Conservation (phyloP, 306 rosid genomes). For the Urtica urens region DNA sequence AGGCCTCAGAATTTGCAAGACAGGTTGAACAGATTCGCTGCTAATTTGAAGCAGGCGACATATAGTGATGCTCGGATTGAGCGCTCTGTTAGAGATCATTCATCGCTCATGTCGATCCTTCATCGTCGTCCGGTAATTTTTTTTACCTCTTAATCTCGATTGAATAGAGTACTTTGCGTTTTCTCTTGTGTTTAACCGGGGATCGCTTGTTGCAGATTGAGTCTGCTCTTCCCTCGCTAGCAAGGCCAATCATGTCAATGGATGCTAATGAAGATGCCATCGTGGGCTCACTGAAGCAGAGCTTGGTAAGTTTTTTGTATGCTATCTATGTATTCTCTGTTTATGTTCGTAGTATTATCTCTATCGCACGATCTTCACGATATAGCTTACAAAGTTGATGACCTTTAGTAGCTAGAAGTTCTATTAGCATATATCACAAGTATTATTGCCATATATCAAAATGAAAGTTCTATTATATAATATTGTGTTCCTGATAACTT, state of each 20-base stretch:
- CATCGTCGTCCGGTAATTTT: conserved; percentile 72
- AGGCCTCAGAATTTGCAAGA: conserved; percentile 98
- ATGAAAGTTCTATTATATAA: no score
- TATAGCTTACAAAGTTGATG: no score
- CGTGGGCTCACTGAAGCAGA: conserved; percentile 83
- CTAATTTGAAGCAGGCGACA: conserved; percentile 92
- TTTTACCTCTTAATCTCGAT: no score
- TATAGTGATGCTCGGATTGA: conserved; percentile 91
- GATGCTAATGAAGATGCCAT: conserved; percentile 98
- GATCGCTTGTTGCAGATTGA: conserved; percentile 50
- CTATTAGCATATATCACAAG: no score
- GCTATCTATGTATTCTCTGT: no score
- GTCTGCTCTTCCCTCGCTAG: conserved; percentile 89
- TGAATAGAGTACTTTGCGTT: neutral
- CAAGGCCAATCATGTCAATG: conserved; percentile 96
- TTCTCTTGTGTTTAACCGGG: neutral
- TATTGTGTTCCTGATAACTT: conserved; percentile 4
- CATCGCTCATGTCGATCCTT: conserved; percentile 75
- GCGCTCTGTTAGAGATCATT: conserved; percentile 79
- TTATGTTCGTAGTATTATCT: no score
- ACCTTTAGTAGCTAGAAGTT: no score
- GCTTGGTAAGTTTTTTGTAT: conserved; percentile 70
- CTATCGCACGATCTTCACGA: no score
- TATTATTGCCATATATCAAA: no score
- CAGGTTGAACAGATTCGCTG: conserved; percentile 80